phyloP scores from a whole-genome alignment of 345 rosid species.

The Anacardium occidentale region DNA sequence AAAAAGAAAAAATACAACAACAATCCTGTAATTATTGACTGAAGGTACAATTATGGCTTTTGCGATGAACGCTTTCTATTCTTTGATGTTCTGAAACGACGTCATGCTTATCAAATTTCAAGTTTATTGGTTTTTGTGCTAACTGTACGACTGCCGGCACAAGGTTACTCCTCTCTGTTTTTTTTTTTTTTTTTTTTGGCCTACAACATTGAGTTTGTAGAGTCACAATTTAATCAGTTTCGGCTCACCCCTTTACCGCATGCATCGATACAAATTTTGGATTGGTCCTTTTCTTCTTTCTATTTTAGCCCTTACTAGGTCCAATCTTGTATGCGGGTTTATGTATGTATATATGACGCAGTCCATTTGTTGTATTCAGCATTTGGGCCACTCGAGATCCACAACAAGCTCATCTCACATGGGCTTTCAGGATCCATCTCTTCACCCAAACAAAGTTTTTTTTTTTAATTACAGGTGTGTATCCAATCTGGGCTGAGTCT shows the following conservation, averaged over 20 bases:
- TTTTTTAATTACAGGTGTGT: too few relatives aligned
- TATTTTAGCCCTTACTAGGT: too few relatives aligned
- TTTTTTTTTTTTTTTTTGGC: too few relatives aligned
- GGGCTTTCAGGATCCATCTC: neutral
- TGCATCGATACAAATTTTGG: neutral
- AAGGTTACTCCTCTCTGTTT: conserved; percentile 2
- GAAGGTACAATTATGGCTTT: conserved; percentile 35
- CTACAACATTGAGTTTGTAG: neutral
- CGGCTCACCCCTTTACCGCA: neutral
- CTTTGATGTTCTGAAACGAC: neutral
- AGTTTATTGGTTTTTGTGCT: neutral
- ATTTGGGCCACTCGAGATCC: neutral
- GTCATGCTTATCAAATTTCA: neutral
- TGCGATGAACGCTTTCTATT: neutral
- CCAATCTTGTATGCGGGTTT: too few relatives aligned
- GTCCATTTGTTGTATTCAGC: too few relatives aligned
- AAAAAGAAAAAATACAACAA: conserved; percentile 56
- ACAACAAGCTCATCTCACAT: neutral
- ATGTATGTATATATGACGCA: too few relatives aligned
- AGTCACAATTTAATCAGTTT: neutral
- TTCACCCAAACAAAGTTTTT: neutral
- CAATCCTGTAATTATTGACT: conserved; percentile 66
- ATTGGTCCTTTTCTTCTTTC: too few relatives aligned
- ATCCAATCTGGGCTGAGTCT: too few relatives aligned
- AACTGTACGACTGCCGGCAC: conserved; percentile 5